These are phyloP conservation scores for Rhodomyrtus tomentosa DNA, from an alignment of 345 rosid species.

Conservation along the genomic window DNA sequence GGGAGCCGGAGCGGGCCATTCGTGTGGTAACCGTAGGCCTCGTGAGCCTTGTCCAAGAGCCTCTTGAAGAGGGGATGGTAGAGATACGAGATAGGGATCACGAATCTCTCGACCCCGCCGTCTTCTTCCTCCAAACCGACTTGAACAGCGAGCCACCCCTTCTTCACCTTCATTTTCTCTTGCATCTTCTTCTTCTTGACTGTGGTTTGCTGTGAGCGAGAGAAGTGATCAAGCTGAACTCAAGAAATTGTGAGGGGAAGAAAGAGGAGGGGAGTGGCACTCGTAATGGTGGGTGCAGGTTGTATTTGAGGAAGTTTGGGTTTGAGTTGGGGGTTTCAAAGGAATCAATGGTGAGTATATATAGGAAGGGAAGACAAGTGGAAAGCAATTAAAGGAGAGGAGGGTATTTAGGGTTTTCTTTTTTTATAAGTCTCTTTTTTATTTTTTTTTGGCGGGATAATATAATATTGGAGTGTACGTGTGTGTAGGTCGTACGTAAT, in stretches of 20 bases:
- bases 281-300: not conserved
- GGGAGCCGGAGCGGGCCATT: constrained; percentile 30
- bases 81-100: constrained; percentile 30
- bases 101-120: constrained; percentile 7
- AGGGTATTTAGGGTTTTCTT: not conserved
- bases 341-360: not conserved
- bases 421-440: too few species aligned
- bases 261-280: not conserved
- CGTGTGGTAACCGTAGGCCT: constrained; percentile 29
- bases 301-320: not conserved
- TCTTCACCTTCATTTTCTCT: constrained; percentile 35
- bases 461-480: not conserved
- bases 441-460: not conserved
- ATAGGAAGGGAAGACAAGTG: not conserved
- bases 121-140: constrained; percentile 35
- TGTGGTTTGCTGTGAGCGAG: not conserved
- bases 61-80: constrained; percentile 37
- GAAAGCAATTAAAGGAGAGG: not conserved
- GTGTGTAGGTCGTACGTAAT: not conserved
- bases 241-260: not conserved
- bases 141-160: constrained; percentile 35
- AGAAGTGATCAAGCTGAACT: not conserved
- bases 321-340: not conserved
- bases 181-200: not conserved
- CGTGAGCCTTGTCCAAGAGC: constrained; percentile 28